A percentile compares a stretch with the other conserved stretches of the same genome.
Conservation (phyloP, 257 asterid species). For the Nicotiana obtusifolia region DNA sequence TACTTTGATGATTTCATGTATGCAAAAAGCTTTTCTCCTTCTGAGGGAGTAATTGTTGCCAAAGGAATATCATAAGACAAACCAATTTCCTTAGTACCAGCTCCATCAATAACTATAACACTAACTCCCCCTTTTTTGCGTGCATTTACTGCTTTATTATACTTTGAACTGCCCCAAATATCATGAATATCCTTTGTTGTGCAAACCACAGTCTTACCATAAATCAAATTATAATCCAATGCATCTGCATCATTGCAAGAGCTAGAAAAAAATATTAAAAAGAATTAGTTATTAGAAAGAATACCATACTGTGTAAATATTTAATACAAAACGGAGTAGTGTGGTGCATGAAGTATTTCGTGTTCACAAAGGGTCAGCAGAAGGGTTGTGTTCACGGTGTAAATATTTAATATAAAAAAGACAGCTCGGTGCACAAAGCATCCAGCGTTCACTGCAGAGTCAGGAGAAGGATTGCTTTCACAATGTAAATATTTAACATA, state of each 20-base stretch:
- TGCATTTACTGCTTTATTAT: not conserved
- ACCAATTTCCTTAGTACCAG: not conserved
- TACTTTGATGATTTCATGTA: conserved; percentile 8
- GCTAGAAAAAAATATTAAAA: conserved; percentile 1
- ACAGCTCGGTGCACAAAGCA: no score
- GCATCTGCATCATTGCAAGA: not conserved
- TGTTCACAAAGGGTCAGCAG: no score
- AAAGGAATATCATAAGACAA: not conserved
- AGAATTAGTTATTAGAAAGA: not conserved
- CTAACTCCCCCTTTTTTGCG: conserved; percentile 9
- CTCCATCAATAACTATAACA: conserved; percentile 7
- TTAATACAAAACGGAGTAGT: no score
- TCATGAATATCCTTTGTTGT: not conserved
- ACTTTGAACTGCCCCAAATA: no score
- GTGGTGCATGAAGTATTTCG: no score
- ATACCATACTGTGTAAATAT: no score
- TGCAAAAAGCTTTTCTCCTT: not conserved
- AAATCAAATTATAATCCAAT: not conserved
- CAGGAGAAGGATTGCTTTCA: no score
- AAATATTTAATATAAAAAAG: no score
- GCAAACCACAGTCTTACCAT: conserved; percentile 16
- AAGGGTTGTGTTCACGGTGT: no score
- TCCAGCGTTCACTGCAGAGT: no score
- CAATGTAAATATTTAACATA: no score
- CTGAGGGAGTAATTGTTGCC: not conserved